Evolutionary conservation across 1,139 yeast genomes (phyloP), one percentile per base, ranked within the genome.

Genomic region (Suhomyces guaymorum): DNA sequence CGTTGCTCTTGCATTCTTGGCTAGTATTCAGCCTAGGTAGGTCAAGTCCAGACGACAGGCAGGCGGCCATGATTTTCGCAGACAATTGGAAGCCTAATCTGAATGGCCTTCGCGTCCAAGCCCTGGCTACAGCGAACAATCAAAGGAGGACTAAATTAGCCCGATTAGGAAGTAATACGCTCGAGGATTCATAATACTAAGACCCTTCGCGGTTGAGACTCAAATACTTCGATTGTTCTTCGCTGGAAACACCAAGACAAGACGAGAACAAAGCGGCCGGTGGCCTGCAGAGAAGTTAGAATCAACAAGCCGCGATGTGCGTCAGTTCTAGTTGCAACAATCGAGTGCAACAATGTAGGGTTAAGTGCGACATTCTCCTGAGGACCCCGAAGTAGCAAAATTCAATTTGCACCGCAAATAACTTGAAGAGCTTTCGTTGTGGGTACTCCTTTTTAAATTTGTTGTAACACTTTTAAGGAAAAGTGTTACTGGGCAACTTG

Each of bases 51-150:
- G 25, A 14, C 19, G 11, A 18, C 16, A 22, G 23, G 22, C 18
- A 22, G 15, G n/a, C 26, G 19, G 11, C 8, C 21, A 22, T 23
- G 24, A 15, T 24, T 33, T 33, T 33, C 23, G 37, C 32, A 33
- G 36, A 33, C 37, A 33, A 33, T 28, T 9, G 6, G n/a, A 16
- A 15, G 8, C 13, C 22, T n/a, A 16, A 28, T 24, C 24, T 16
- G 12, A 28, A 16, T 14, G 21, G 22, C n/a, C 16, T 24, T 17
- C 27, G 23, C 23, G 16, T 23, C 18, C 27, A 17, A 24, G 32
- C 28, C 22, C 20, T 10, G 20, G 27, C 8, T 14, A 12, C 9
- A 2, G 13, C 7, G 32, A 25, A 33, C 32, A 33, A 33, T 29
- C 29, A 8, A 10, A 5, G 7, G 21, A 7, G 8, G 23, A 19